Conservation (phyloP, 768 basidiomycete genomes). For the Mycena sanguinolenta region DNA sequence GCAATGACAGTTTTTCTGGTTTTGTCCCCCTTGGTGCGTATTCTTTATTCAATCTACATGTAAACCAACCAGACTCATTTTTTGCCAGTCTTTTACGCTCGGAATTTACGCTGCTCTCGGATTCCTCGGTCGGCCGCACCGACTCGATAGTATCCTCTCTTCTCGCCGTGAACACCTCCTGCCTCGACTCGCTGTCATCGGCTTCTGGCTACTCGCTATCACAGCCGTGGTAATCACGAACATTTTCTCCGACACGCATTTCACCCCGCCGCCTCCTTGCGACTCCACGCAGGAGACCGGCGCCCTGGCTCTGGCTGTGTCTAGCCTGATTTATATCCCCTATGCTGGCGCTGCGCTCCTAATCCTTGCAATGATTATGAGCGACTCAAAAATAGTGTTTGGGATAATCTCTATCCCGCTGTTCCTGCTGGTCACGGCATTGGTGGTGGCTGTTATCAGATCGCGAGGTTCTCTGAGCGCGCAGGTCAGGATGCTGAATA, state of each 20-base stretch:
- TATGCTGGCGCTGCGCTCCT: conserved; percentile 10
- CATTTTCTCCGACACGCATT: background rate
- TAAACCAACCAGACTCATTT: background rate
- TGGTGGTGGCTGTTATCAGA: background rate
- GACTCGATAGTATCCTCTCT: conserved; percentile 3
- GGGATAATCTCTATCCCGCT: background rate
- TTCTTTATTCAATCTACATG: background rate
- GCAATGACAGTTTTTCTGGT: conserved; percentile 13
- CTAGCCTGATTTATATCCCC: conserved; percentile 2
- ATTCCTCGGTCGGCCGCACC: conserved; percentile 1
- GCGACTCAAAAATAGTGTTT: background rate
- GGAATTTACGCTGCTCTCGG: conserved; percentile 7
- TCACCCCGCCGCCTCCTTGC: conserved; percentile 8
- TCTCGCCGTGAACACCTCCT: background rate
- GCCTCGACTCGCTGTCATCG: conserved; percentile 10
- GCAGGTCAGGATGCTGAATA: background rate
- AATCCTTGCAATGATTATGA: background rate
- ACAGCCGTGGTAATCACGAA: conserved; percentile 4
- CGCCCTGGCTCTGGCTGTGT: background rate
- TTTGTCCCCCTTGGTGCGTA: conserved; percentile 16
- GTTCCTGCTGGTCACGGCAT: background rate
- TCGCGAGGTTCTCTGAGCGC: background rate
- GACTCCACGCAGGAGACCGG: background rate
- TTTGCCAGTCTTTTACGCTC: conserved; percentile 6
- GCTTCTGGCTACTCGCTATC: background rate